Base-by-base conservation (phyloP, 805 yeast species). In the Schizosaccharomyces pombe region DNA sequence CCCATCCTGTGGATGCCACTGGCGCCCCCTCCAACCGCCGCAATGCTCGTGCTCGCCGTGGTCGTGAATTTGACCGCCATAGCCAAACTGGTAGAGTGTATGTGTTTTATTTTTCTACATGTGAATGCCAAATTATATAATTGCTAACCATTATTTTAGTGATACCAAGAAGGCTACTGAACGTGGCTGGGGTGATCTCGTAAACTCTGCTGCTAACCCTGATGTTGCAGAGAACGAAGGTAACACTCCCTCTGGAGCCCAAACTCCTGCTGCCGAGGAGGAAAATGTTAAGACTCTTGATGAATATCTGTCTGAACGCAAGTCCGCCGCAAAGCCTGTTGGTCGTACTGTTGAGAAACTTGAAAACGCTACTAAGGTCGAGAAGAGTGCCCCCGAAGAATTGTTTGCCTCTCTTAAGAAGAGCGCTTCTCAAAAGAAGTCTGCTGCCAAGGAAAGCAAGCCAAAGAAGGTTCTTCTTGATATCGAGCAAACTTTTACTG, bases 61-160 rank as follows among this genome's bases (percentile, higher is more conserved):
- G 53, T 30, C 53, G 53, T 49, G 33, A 49, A 24, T 26, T 26
- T 24, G 53, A 49, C 31, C 53, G 53, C 39, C 53, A 37, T 16
- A 31, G 39, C 39, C 26, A 24, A 24, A 49, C 53, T 29, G 53
- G 53, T 30, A 24, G n/a, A 2, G 39, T 30, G 34, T 32, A 32
- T 32, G 34, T 32, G 34, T 9, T 9, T 9, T 32, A 32, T 32
- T n/a, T n/a, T n/a, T n/a, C n/a, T n/a, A n/a, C n/a, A 9, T 32
- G 12, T 8, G 12, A 9, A 32, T 32, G 12, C 11, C 12, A 32
- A 9, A 8, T 32, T 12, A 12, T 9, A 12, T 12, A 32, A 32
- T 32, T 9, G 12, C 34, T 32, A 32, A 32, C 34, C 8, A 9
- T 32, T 32, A 9, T 32, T 32, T 32, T 32, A 32, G 34, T 49